Base-by-base conservation (phyloP, 2,329 filamentous ascomycete genomes). In the Nigrospora oryzae region DNA sequence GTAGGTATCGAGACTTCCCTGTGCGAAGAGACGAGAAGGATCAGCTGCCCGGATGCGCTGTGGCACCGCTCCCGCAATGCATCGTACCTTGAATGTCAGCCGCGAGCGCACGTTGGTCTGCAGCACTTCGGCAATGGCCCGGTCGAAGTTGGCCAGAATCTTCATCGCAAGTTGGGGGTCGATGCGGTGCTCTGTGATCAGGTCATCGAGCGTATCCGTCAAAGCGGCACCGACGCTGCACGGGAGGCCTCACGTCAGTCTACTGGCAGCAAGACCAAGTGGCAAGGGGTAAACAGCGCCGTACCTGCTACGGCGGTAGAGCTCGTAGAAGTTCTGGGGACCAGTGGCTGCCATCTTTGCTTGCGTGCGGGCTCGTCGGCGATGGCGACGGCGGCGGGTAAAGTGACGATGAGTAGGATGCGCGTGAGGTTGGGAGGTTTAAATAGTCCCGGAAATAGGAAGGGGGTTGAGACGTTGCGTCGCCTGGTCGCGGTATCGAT, bases 131-230 rank as follows among this genome's bases (percentile, higher is more conserved):
- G 93, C 87, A 45, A 98, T 89, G 38, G 87, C 84, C 57, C 89
- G 85, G 68, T 98, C 93, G 65, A 97, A 98, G 69, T 95, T 94
- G 55, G 83, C 82, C 49, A 98, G 79, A 52, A 98, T 94, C 77
- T 95, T 95, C 89, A 98, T 97, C 42, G 93, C 93, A 38, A 98
- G 81, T 71, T 98, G 93, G 28, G 93, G 93, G 69, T 97, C 91
- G 69, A 98, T 97, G 54, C 88, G 87, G 59, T 89, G 84, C 55
- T 91, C 86, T 63, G 87, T 91, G 68, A 98, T 97, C 55, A 98
- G 76, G 60, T 95, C 89, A 69, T 98, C 93, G 59, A 98, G 89
- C 45, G 90, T 95, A 69, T 98, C 94, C 44, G 91, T 96, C 58
- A 98, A 78, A 46, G 91, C 84, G 60, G 89, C 78, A 56, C 93